A percentile compares a stretch with the other conserved stretches of the same genome.
Evolutionary conservation across 2,329 filamentous ascomycete genomes (phyloP).

Genomic region (Elsinoe australis): DNA sequence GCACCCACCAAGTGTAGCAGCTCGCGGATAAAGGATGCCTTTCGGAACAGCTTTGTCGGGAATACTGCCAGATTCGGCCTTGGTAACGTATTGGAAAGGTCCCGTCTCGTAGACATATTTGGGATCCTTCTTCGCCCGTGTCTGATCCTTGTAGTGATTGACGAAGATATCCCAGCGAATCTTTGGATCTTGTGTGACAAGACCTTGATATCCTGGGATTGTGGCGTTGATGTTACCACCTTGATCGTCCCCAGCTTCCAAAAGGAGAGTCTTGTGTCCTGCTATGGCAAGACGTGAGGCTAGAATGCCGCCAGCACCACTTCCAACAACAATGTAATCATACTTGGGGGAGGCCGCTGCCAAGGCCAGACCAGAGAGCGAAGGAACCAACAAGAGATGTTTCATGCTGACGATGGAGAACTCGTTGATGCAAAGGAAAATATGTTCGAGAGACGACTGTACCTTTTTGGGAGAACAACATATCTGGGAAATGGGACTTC

Average conservation of each 20-base stretch:
- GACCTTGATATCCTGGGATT: conserved; percentile 42
- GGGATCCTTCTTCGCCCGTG: conserved; percentile 47
- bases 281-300: conserved; percentile 53
- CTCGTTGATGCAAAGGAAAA: too few relatives aligned
- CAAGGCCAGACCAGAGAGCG: too few relatives aligned
- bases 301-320: conserved; percentile 51
- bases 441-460: too few relatives aligned
- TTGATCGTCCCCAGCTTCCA: conserved; percentile 54
- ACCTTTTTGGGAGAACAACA: too few relatives aligned
- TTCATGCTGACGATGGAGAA: too few relatives aligned
- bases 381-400: too few relatives aligned
- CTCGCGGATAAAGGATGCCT: conserved; percentile 52
- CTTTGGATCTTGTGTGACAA: conserved; percentile 49
- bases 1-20: conserved; percentile 51
- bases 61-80: conserved; percentile 36
- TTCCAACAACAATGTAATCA: conserved; percentile 57
- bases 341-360: conserved; percentile 32
- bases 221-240: conserved; percentile 44
- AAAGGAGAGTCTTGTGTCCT: conserved; percentile 52
- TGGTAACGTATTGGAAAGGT: conserved; percentile 46
- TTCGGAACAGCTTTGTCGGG: conserved; percentile 45
- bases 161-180: conserved; percentile 58
- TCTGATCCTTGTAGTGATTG: conserved; percentile 50
- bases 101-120: conserved; percentile 52
- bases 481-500: too few relatives aligned